Percentiles rank a stretch among this genome's conserved stretches.
Evolutionary conservation across 768 basidiomycete species (phyloP).

Genomic region (Lactarius akahatsu): DNA sequence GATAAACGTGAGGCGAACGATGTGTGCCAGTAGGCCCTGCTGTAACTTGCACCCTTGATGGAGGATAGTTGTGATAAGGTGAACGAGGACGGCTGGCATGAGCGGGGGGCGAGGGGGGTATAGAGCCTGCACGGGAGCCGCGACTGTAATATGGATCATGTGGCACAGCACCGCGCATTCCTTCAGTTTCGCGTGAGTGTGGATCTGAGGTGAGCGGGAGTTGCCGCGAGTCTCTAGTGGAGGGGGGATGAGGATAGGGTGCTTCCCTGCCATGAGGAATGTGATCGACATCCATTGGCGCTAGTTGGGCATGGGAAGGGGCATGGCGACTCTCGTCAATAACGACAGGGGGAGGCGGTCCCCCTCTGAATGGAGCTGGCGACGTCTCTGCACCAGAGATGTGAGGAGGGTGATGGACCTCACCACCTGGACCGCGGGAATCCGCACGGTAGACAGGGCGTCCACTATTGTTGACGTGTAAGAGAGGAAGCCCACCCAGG

Average conservation of each 20-base stretch:
- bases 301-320: constrained; percentile 66
- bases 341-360: constrained; percentile 79
- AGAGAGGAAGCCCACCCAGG: constrained; percentile 63
- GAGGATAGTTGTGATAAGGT: constrained; percentile 49
- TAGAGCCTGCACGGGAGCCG: constrained; percentile 50
- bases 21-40: constrained; percentile 51
- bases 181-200: constrained; percentile 53
- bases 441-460: constrained; percentile 60
- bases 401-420: constrained; percentile 59
- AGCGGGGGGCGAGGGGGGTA: constrained; percentile 60
- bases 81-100: constrained; percentile 50
- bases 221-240: constrained; percentile 52
- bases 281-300: constrained; percentile 63
- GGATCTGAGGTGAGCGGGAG: constrained; percentile 66
- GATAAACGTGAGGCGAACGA: constrained; percentile 61
- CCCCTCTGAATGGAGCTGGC: constrained; percentile 77
- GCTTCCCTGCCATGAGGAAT: constrained; percentile 53
- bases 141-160: constrained; percentile 59
- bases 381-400: constrained; percentile 48
- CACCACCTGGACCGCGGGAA: constrained; percentile 54
- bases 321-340: constrained; percentile 71
- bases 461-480: constrained; percentile 48
- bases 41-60: constrained; percentile 50
- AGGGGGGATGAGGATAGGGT: constrained; percentile 38
- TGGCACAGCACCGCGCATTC: constrained; percentile 48